Percentiles rank a stretch among this genome's conserved stretches.
Conservation (phyloP, 2,329 filamentous ascomycete species). For the Ophiostoma fasciatum region DNA sequence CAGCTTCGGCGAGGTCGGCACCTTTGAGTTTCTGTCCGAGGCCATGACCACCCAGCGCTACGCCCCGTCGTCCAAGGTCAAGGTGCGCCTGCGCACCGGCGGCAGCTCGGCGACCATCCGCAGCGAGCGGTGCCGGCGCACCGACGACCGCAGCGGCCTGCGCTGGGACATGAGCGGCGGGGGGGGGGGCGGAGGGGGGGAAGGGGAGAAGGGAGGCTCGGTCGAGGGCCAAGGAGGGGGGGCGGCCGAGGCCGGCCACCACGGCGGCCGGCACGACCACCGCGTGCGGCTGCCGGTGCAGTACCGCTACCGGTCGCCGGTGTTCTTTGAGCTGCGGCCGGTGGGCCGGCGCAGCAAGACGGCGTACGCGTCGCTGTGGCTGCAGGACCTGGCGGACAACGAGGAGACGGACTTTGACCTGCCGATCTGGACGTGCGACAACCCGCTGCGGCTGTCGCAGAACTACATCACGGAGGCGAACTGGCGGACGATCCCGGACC, state of each 20-base stretch:
- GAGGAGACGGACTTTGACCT: conserved; percentile 65
- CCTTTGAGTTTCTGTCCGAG: conserved; percentile 72
- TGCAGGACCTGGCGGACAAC: conserved; percentile 71
- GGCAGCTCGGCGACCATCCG: conserved; percentile 62
- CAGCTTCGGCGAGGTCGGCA: conserved; percentile 81
- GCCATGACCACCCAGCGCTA: conserved; percentile 52
- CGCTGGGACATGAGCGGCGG: conserved; percentile 29
- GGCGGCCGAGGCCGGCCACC: conserved; percentile 19
- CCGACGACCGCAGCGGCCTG: conserved; percentile 37
- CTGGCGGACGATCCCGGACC: conserved; percentile 50
- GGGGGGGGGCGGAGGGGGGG: too few species aligned
- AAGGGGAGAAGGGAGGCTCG: too few species aligned
- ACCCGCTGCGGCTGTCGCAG: conserved; percentile 62
- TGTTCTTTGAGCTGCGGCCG: conserved; percentile 75
- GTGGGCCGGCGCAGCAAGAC: conserved; percentile 54
- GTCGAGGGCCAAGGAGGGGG: too few species aligned
- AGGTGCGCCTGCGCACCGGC: conserved; percentile 68
- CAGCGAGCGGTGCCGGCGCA: conserved; percentile 43
- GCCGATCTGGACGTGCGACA: conserved; percentile 79
- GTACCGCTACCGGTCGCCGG: conserved; percentile 74
- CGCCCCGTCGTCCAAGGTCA: conserved; percentile 48
- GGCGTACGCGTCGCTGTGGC: conserved; percentile 71
- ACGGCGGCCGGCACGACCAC: conserved; percentile 18
- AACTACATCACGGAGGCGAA: conserved; percentile 84
- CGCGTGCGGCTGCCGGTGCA: conserved; percentile 68